phyloP scores from a whole-genome alignment of 73 alveolate genomes.

The Uronychia setigera region DNA sequence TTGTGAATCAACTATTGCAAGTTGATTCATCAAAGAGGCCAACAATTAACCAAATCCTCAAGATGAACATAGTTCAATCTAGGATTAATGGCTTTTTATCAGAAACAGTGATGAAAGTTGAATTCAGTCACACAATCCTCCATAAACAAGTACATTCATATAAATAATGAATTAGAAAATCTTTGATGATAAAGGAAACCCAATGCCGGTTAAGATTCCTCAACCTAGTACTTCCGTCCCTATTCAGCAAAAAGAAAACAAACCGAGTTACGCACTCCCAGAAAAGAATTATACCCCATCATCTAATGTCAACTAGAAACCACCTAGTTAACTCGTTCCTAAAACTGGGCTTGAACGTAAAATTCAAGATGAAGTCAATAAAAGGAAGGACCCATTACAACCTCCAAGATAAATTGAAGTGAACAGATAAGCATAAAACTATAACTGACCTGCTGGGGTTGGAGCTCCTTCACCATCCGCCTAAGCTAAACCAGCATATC shows the following conservation, averaged over 20 bases:
- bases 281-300: not conserved
- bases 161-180: not conserved
- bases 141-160: constrained; percentile 47
- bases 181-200: not conserved
- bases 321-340: not conserved
- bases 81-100: constrained; percentile 42
- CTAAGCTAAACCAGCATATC: not conserved
- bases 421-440: not conserved
- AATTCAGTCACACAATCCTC: constrained; percentile 74
- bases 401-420: too few species aligned
- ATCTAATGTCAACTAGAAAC: not conserved
- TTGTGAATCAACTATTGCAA: constrained; percentile 3
- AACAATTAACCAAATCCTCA: constrained; percentile 11
- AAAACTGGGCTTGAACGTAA: not conserved
- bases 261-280: not conserved
- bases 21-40: constrained; percentile 29
- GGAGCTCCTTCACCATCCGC: not conserved
- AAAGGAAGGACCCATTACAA: too few species aligned
- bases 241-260: not conserved
- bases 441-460: not conserved
- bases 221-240: too few species aligned
- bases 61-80: constrained; percentile 6
- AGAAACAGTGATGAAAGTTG: constrained; percentile 49
- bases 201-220: not conserved
- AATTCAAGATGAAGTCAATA: not conserved